Conservation (phyloP, 139 green algal species). For the Deuterostichococcus epilithicus region DNA sequence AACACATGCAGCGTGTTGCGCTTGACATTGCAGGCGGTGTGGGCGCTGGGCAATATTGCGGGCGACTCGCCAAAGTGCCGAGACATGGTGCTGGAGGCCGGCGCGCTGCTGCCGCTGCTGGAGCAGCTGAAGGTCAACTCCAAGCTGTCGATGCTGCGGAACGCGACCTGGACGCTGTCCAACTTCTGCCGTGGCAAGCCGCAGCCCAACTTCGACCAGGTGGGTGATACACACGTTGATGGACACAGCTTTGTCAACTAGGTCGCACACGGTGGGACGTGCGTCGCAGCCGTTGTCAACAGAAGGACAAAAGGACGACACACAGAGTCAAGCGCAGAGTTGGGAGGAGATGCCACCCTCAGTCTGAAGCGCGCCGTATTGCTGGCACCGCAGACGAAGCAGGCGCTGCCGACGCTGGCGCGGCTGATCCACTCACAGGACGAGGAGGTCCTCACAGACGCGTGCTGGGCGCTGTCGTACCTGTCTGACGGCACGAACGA, state of each 20-base stretch:
- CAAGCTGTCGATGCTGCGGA: slow-evolving; percentile 97
- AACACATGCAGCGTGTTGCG: background rate
- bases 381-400: slow-evolving; percentile 55
- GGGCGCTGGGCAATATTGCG: slow-evolving; percentile 99
- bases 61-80: slow-evolving; percentile 89
- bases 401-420: slow-evolving; percentile 86
- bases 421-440: slow-evolving; percentile 89
- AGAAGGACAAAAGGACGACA: too few species aligned
- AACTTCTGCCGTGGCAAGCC: slow-evolving; percentile 99
- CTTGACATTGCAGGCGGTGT: slow-evolving; percentile 82
- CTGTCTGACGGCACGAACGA: slow-evolving; percentile 98
- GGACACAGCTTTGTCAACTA: slow-evolving; percentile 3
- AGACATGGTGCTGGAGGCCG: slow-evolving; percentile 84
- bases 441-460: slow-evolving; percentile 98
- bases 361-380: background rate
- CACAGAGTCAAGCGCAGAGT: background rate
- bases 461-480: slow-evolving; percentile 98
- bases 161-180: slow-evolving; percentile 99
- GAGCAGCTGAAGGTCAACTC: slow-evolving; percentile 83
- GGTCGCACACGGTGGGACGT: slow-evolving; percentile 6
- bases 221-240: slow-evolving; percentile 27
- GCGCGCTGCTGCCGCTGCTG: slow-evolving; percentile 88
- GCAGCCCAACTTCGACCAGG: slow-evolving; percentile 61
- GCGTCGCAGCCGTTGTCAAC: too few species aligned
- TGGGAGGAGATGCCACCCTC: background rate